Percentiles rank a stretch among this genome's conserved stretches.
Conservation (phyloP, 2,329 filamentous ascomycete genomes). For the Mycogone perniciosa region DNA sequence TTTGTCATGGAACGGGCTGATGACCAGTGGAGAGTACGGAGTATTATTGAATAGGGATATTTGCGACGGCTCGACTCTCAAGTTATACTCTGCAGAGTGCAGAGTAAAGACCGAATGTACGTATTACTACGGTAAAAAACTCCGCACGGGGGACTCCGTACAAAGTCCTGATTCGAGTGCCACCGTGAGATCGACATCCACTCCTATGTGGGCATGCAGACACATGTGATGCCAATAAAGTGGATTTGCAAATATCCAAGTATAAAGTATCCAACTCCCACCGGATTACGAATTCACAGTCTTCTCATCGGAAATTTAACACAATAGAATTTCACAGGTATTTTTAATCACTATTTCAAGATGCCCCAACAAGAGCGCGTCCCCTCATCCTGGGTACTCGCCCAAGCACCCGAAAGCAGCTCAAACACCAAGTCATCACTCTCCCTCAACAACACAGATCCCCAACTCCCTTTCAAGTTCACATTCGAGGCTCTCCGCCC, state of each 20-base stretch:
- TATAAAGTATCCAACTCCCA: background rate
- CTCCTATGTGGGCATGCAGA: background rate
- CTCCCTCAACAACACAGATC: conserved; percentile 18
- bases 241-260: background rate
- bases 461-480: conserved; percentile 44
- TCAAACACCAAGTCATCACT: conserved; percentile 20
- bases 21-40: too few relatives aligned
- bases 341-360: background rate
- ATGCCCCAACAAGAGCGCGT: conserved; percentile 27
- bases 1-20: background rate
- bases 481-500: conserved; percentile 55
- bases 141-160: too few relatives aligned
- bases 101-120: too few relatives aligned
- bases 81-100: too few relatives aligned
- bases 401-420: conserved; percentile 23
- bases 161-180: too few relatives aligned
- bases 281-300: too few relatives aligned
- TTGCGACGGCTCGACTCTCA: too few relatives aligned
- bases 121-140: too few relatives aligned
- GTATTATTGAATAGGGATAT: too few relatives aligned
- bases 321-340: background rate
- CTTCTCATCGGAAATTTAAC: too few relatives aligned
- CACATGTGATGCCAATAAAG: conserved; percentile 2
- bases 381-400: conserved; percentile 20
- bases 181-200: background rate